A percentile compares a stretch with the other conserved stretches of the same genome.
phyloP scores from a whole-genome alignment of 495 filamentous ascomycete species.

The Penicillium simplicissimum region DNA sequence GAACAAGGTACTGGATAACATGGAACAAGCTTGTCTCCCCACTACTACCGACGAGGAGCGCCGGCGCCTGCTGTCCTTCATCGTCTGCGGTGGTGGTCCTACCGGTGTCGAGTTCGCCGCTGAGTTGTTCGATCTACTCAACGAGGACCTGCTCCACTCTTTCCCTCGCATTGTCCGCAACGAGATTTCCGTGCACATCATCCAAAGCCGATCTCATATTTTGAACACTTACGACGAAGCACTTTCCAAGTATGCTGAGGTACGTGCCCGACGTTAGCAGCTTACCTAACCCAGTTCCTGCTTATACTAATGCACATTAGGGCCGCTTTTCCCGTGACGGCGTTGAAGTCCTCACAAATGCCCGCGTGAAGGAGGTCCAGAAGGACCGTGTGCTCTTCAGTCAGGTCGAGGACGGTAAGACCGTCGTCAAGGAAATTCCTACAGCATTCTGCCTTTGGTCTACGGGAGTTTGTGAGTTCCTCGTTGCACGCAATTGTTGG shows the following conservation, averaged over 20 bases:
- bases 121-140: conserved; percentile 92
- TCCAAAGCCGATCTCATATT: conserved; percentile 91
- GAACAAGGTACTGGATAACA: conserved; percentile 85
- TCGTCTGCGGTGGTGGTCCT: conserved; percentile 90
- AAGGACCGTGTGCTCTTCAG: conserved; percentile 83
- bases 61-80: conserved; percentile 85
- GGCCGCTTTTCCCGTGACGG: conserved; percentile 82
- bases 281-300: background rate
- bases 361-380: conserved; percentile 85
- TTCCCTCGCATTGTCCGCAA: conserved; percentile 92
- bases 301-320: conserved; percentile 30
- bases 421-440: conserved; percentile 86
- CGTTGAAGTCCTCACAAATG: conserved; percentile 87
- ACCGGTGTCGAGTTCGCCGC: conserved; percentile 98
- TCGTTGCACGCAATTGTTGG: background rate
- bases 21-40: conserved; percentile 90
- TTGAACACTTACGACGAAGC: conserved; percentile 98
- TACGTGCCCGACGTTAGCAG: conserved; percentile 31
- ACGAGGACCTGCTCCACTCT: conserved; percentile 81
- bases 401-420: conserved; percentile 74
- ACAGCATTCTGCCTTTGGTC: conserved; percentile 99
- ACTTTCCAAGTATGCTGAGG: conserved; percentile 87
- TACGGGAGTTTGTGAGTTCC: conserved; percentile 71
- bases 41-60: conserved; percentile 90
- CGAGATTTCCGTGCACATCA: conserved; percentile 95